Evolutionary conservation across 2,329 filamentous ascomycete species (phyloP).

Genomic region (Exophiala sp.): DNA sequence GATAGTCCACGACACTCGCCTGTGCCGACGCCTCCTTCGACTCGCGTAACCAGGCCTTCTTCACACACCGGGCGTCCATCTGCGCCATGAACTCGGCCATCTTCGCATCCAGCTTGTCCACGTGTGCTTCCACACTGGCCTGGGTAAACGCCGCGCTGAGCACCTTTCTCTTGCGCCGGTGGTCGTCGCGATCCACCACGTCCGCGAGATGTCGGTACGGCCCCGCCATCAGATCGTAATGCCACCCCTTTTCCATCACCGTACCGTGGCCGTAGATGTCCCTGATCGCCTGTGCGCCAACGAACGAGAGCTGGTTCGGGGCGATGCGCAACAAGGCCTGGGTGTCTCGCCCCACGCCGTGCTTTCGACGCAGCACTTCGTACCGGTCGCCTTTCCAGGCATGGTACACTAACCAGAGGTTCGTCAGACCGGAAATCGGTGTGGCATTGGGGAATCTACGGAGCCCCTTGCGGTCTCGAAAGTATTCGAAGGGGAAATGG

Average conservation of each 20-base stretch:
- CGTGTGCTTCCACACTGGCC: neutral
- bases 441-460: neutral
- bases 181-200: neutral
- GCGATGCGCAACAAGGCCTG: neutral
- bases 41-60: no score
- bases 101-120: neutral
- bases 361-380: neutral
- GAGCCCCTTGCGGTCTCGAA: neutral
- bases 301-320: neutral
- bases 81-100: neutral
- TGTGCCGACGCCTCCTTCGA: no score
- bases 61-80: neutral
- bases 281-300: constrained; percentile 1
- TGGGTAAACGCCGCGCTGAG: neutral
- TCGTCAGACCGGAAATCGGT: neutral
- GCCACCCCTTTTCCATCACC: neutral
- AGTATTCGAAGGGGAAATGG: neutral
- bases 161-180: neutral
- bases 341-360: no score
- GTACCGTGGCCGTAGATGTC: constrained; percentile 7
- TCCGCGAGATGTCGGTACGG: neutral
- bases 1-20: neutral
- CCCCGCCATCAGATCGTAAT: neutral
- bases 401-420: neutral
- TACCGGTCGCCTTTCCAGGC: neutral